Evolutionary conservation across 768 basidiomycete species (phyloP).

Genomic region (Phlebiopsis flavidoalba): DNA sequence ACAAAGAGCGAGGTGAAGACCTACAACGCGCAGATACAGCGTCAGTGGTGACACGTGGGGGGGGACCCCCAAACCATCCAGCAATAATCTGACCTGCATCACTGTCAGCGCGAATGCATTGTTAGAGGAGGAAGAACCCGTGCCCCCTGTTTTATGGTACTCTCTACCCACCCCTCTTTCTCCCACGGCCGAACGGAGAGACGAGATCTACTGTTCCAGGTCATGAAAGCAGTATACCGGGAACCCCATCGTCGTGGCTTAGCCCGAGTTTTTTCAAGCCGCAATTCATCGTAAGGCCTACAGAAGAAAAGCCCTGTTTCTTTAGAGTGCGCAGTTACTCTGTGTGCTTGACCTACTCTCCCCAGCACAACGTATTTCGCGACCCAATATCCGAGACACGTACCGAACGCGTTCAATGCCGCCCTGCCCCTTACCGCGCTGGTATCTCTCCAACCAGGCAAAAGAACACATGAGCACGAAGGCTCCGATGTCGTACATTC

Average conservation of each 20-base stretch:
- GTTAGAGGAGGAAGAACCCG: conserved; percentile 85
- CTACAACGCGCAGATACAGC: conserved; percentile 88
- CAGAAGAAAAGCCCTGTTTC: no score
- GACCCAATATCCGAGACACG: no score
- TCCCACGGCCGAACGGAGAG: conserved; percentile 78
- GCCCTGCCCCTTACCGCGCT: no score
- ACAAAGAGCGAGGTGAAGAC: conserved; percentile 76
- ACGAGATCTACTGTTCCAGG: conserved; percentile 92
- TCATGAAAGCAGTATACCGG: conserved; percentile 87
- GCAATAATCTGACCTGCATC: conserved; percentile 41
- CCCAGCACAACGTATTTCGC: no score
- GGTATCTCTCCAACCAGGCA: conserved; percentile 35
- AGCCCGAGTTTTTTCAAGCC: no score
- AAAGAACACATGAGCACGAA: conserved; percentile 59
- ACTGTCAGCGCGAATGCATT: conserved; percentile 30
- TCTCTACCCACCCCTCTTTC: no score
- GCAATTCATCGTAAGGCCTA: no score
- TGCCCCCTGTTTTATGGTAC: conserved; percentile 75
- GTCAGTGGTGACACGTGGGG: conserved; percentile 93
- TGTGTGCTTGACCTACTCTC: conserved; percentile 89
- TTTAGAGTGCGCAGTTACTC: conserved; percentile 90
- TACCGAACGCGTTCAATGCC: no score
- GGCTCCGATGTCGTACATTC: conserved; percentile 78
- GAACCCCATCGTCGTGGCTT: no score
- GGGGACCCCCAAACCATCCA: conserved; percentile 38